Evolutionary conservation across 2,329 filamentous ascomycete genomes (phyloP), one percentile per base, ranked within the genome.

Genomic region (Periglandula ipomoeae): DNA sequence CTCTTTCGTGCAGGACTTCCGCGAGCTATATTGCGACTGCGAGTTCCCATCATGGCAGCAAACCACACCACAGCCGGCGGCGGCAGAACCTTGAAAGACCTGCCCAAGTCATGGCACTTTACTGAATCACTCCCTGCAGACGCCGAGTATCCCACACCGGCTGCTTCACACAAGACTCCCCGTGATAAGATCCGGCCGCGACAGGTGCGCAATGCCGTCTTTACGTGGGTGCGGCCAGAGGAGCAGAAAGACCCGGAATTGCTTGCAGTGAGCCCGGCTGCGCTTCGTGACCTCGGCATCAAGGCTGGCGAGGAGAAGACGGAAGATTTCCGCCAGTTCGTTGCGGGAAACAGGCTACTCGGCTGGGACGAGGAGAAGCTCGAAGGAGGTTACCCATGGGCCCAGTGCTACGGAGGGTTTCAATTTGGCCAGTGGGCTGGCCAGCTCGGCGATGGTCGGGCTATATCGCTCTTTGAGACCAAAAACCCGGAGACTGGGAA

Each of bases 361-460:
- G 91, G 89, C 44, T 87, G 85, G 79, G 78, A 89, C 54, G 78
- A 85, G 50, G 76, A 81, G 50, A 75, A 73, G 55, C 63, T 70
- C 22, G 70, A 81, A 50, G 85, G 86, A 19, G 82, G 93, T 39
- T 98, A 98, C 64, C 91, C 93, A 0, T 98, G 93, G 93, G 90
- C 93, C 27, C 93, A 98, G 69, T 97, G 93, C 70, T 98, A 98
- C 65, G 93, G 93, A 50, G 91, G 91, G 49, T 81, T 78, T 60
- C 76, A 82, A 61, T 82, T 84, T 62, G 93, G 93, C 5, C 82
- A 86, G 56, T 98, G 91, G 91, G 93, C 93, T 3, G 90, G 93
- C 5, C 93, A 98, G 66, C 79, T 98, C 1, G 93, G 93, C 38
- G 93, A 98, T 62, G 93, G 93, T 34, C 79, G 93, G 48, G 93